A percentile compares a stretch with the other conserved stretches of the same genome.
Conservation (phyloP, 163 green algal genomes). For the Picocystis sp. region DNA sequence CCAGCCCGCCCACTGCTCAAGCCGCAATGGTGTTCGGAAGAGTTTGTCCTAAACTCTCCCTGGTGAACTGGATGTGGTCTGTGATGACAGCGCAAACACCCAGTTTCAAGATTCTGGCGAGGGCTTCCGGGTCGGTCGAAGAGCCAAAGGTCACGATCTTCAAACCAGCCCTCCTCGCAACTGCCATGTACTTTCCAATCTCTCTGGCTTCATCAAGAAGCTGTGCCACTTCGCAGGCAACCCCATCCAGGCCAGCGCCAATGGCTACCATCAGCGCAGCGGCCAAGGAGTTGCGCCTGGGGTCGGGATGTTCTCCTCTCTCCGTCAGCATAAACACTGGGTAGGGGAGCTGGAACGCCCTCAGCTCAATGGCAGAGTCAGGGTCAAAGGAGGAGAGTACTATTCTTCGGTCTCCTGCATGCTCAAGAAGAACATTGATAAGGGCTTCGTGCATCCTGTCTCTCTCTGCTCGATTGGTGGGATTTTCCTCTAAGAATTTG, state of each 20-base stretch:
- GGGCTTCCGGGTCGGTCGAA: conserved; percentile 1
- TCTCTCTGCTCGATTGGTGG: not conserved
- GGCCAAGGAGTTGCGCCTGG: conserved; percentile 6
- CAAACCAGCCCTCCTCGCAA: not conserved
- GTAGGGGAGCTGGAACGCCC: conserved; percentile 9
- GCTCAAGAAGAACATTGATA: no score
- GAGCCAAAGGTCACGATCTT: conserved; percentile 8
- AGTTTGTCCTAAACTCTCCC: conserved; percentile 4
- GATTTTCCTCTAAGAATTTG: conserved; percentile 13
- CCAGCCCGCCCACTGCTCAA: no score
- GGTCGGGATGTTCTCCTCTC: conserved; percentile 6
- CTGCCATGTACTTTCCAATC: no score
- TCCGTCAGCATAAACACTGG: conserved; percentile 18
- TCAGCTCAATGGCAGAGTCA: conserved; percentile 8
- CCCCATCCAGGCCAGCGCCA: conserved; percentile 4
- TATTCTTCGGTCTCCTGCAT: not conserved
- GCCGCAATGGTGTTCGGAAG: no score
- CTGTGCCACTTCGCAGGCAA: conserved; percentile 2
- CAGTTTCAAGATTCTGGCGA: conserved; percentile 1
- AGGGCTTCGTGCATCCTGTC: conserved; percentile 5
- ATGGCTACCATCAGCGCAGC: conserved; percentile 8
- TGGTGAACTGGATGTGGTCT: conserved; percentile 1
- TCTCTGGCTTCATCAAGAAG: not conserved
- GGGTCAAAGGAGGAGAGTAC: conserved; percentile 14
- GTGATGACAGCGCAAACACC: conserved; percentile 8